Percentiles rank a stretch among this genome's conserved stretches.
Conservation (phyloP, 2,329 filamentous ascomycete genomes). For the Aspergillus aculeatus region DNA sequence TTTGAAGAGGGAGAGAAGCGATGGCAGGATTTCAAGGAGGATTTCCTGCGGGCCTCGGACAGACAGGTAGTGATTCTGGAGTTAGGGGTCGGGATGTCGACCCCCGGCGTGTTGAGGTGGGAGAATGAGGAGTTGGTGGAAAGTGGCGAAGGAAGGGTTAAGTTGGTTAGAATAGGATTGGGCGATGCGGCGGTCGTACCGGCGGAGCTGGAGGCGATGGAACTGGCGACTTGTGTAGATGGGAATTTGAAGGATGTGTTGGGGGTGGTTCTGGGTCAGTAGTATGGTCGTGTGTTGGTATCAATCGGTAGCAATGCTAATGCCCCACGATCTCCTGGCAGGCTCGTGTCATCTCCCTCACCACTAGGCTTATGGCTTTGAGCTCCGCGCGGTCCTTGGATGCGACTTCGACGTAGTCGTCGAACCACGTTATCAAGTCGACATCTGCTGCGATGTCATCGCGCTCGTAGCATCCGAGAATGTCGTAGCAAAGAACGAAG, state of each 20-base stretch:
- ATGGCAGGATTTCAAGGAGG: slow-evolving; percentile 11
- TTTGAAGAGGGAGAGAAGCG: slow-evolving; percentile 16
- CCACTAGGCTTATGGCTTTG: background rate
- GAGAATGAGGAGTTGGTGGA: slow-evolving; percentile 23
- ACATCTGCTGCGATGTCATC: slow-evolving; percentile 7
- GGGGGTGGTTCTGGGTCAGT: background rate
- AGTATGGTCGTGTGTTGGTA: too few relatives aligned
- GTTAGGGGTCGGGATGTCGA: slow-evolving; percentile 24
- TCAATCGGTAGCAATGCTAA: background rate
- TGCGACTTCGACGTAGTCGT: slow-evolving; percentile 9
- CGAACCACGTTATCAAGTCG: slow-evolving; percentile 10
- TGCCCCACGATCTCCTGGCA: background rate
- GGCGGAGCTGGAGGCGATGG: slow-evolving; percentile 20
- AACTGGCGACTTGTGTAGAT: slow-evolving; percentile 17
- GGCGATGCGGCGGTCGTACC: slow-evolving; percentile 21
- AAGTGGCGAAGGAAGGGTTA: slow-evolving; percentile 4
- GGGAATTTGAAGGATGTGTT: slow-evolving; percentile 14
- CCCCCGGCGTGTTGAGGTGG: slow-evolving; percentile 23
- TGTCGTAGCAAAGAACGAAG: slow-evolving; percentile 14
- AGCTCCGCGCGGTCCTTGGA: slow-evolving; percentile 13
- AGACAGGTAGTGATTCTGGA: slow-evolving; percentile 19
- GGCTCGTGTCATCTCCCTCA: background rate
- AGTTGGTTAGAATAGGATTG: slow-evolving; percentile 20
- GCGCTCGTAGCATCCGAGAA: slow-evolving; percentile 11
- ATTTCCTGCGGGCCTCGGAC: background rate